Percentiles rank a stretch among this genome's conserved stretches.
Conservation (phyloP, 140 eudicot genomes). For the Cichorium intybus region DNA sequence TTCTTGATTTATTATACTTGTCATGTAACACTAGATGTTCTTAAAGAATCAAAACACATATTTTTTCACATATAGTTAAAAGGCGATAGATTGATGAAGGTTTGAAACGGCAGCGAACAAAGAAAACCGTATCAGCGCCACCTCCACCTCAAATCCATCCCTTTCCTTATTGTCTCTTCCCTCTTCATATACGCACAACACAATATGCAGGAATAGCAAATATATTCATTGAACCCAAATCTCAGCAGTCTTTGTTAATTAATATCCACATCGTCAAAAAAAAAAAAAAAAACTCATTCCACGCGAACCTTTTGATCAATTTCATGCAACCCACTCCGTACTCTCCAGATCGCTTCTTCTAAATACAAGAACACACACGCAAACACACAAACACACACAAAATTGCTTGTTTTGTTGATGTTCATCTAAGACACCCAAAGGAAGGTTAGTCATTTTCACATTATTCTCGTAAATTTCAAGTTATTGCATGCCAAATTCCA, state of each 20-base stretch:
- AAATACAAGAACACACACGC: not conserved
- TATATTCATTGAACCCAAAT: not conserved
- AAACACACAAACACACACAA: not conserved
- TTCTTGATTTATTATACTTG: not conserved
- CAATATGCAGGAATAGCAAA: not conserved
- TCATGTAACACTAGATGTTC: too few relatives aligned
- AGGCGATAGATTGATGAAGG: not conserved
- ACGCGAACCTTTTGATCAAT: not conserved
- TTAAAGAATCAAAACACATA: too few relatives aligned
- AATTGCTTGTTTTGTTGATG: conserved; percentile 16
- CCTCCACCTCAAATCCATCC: conserved; percentile 8
- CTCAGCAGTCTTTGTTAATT: not conserved
- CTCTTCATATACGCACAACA: not conserved
- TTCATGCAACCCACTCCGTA: conserved; percentile 11
- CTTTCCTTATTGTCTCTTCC: not conserved
- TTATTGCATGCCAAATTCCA: conserved; percentile 5
- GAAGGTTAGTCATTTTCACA: conserved; percentile 15
- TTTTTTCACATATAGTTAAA: too few relatives aligned
- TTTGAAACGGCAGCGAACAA: conserved; percentile 18
- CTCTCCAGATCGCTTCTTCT: conserved; percentile 1
- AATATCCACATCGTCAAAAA: not conserved
- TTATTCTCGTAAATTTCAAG: not conserved
- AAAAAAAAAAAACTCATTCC: conserved; percentile 10
- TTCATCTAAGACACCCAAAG: conserved; percentile 2
- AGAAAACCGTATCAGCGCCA: conserved; percentile 3